Evolutionary conservation across 2,329 filamentous ascomycete genomes (phyloP), one percentile per base, ranked within the genome.

Genomic region (Colletotrichum melonis): DNA sequence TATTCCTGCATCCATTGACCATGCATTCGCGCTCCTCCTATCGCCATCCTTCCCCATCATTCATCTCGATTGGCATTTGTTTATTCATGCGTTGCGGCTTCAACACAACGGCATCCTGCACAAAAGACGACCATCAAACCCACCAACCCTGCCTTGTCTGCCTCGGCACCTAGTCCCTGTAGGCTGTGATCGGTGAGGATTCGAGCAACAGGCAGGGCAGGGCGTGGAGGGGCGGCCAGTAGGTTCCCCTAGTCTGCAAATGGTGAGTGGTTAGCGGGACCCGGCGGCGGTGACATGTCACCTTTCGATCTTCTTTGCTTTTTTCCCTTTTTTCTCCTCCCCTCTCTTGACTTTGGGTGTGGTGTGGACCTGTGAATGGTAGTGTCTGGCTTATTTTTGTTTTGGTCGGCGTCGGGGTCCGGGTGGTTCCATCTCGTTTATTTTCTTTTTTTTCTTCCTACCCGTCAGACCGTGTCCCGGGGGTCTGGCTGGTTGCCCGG

Each of bases 1-100:
- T n/a, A 3, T 8, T 60, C n/a, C n/a, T 60, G n/a, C n/a, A 28
- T 32, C 46, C 38, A 46, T 32, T 32, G 16, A 46, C 42, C 60
- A 26, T 63, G 19, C 38, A 49, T 28, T 54, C 60, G 28, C 54
- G 56, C 30, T 32, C 46, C 26, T 32, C 35, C 56, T 35, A n/a
- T 24, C 56, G 56, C 58, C 58, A 28, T 64, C 22, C 24, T 30
- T 63, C 58, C 54, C 52, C 63, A 46, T 66, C 32, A 19, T 42
- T 73, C 66, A 73, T 73, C 67, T 73, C 66, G 38, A 73, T 69
- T 60, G 66, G 59, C 52, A 73, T 73, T 69, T 73, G 70, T 73
- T 73, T 70, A 70, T 73, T 73, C 66, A 73, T 73, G 70, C 70
- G 70, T 64, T 24, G 35, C 32, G 8, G 30, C 30, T 38, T 14